Base-by-base conservation (phyloP, 2,329 filamentous ascomycete species). In the Herpotrichia juniperi region DNA sequence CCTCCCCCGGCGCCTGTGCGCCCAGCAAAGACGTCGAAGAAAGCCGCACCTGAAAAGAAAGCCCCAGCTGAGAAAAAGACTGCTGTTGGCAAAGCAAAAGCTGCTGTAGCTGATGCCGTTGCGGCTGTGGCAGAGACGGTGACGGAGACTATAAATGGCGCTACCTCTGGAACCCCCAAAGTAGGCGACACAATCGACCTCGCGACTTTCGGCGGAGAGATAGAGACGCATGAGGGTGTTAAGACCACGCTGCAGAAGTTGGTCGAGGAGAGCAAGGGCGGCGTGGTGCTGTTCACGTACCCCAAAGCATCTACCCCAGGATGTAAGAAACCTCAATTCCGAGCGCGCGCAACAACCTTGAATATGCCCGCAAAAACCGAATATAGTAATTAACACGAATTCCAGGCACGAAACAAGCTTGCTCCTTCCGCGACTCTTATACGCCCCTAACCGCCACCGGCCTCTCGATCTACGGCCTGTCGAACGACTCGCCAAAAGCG, bases 271-370 rank as follows among this genome's bases (percentile, higher is more conserved):
- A 96, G 92, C 82, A 87, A 90, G 77, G 81, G 84, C 30, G 94
- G 93, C 22, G 89, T 97, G 37, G 91, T 96, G 28, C 79, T 97
- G 25, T 97, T 99, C 75, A 97, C 93, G 26, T 97, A 97, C 71
- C 94, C 94, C 53, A 96, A 90, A 78, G 94, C 94, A 11, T 94
- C 89, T 24, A 99, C 94, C 19, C 91, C 91, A 31, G 93, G 93
- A 57, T 97, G 93, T 96, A 86, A 84, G 91, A 78, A 9, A 30
- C 39, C 31, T 44, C 32, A 14, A 16, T 10, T n/a, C 21, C 39
- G 21, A 14, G 19, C 8, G 32, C 24, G 46, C 61, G n/a, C n/a
- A n/a, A n/a, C n/a, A n/a, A n/a, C n/a, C n/a, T n/a, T n/a, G n/a
- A n/a, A n/a, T n/a, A n/a, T n/a, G n/a, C n/a, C n/a, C n/a, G n/a